Evolutionary conservation across 164 flowering plant species (phyloP).

Genomic region (Vitis rotundifolia): DNA sequence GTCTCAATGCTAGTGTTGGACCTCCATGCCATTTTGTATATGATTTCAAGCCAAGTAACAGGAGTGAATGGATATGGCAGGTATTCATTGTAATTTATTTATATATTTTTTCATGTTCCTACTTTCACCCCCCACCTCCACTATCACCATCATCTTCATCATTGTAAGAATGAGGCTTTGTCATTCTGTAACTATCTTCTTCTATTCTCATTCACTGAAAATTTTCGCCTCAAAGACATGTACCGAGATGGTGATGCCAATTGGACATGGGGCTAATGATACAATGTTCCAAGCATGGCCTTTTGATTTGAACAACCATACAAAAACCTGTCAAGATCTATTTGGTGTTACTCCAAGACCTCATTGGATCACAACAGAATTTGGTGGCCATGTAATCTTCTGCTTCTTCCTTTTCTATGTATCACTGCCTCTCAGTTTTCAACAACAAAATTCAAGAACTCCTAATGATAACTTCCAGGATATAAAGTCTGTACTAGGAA

Average conservation of each 20-base stretch:
- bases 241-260: slow-evolving; percentile 11
- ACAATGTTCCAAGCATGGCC: slow-evolving; percentile 11
- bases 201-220: too few species aligned
- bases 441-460: background rate
- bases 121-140: too few species aligned
- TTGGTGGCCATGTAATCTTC: slow-evolving; percentile 18
- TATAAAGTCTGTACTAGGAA: slow-evolving; percentile 4
- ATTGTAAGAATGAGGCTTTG: too few species aligned
- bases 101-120: too few species aligned
- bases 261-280: slow-evolving; percentile 3
- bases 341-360: slow-evolving; percentile 11
- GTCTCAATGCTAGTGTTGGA: slow-evolving; percentile 11
- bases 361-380: background rate
- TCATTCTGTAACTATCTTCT: too few species aligned
- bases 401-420: too few species aligned
- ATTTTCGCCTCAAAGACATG: too few species aligned
- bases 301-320: slow-evolving; percentile 3
- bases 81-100: background rate
- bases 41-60: background rate
- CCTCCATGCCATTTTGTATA: slow-evolving; percentile 15
- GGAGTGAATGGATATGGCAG: slow-evolving; percentile 12
- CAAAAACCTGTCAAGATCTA: background rate
- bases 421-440: too few species aligned
- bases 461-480: slow-evolving; percentile 2
- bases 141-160: too few species aligned